Base-by-base conservation (phyloP, 768 basidiomycete genomes). In the Calocybe indica region DNA sequence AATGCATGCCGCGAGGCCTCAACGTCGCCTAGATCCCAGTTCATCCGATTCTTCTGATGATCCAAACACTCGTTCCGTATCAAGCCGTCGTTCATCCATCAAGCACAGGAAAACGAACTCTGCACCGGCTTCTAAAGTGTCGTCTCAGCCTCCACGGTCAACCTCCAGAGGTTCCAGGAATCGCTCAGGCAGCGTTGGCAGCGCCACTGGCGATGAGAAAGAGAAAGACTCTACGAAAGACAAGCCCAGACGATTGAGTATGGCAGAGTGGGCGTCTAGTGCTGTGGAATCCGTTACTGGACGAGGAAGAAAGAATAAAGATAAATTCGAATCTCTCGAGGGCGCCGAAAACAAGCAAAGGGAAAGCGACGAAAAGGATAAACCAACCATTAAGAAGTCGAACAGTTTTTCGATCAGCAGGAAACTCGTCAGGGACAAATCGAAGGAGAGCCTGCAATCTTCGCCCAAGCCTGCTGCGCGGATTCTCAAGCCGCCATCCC, bases 201-300 rank as follows among this genome's bases (percentile, higher is more conserved):
- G 65, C 2, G 62, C 52, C 49, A 71, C 61, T 36, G 53, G 53
- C 31, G 57, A 61, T 7, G 69, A 67, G 14, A 70, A 70, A 42
- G 66, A 63, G 5, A 67, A 66, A 37, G 69, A 66, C 3, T 64
- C 66, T 30, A 22, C 22, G 58, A 65, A 31, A 64, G 67, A 71
- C 14, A 73, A 72, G 51, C 34, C 61, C 13, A 67, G 63, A 49
- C 74, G 72, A 57, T 68, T 69, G 58, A 76, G 67, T 48, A 70
- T 84, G 13, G 68, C 78, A 2, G 80, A 78, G 5, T 88, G 87
- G 83, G 84, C 83, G 10, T 78, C 79, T 43, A 81, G 62, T 60
- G 83, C 82, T 33, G 78, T 85, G 41, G 79, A 69, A 38, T 78
- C 78, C 31, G 72, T 87, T 40, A 72, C 80, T 1, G 77, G 79